Percentiles rank a stretch among this genome's conserved stretches.
These are phyloP conservation scores for Raffaelea albimanens DNA, from an alignment of 2,329 filamentous ascomycete genomes.

Conservation along the genomic window DNA sequence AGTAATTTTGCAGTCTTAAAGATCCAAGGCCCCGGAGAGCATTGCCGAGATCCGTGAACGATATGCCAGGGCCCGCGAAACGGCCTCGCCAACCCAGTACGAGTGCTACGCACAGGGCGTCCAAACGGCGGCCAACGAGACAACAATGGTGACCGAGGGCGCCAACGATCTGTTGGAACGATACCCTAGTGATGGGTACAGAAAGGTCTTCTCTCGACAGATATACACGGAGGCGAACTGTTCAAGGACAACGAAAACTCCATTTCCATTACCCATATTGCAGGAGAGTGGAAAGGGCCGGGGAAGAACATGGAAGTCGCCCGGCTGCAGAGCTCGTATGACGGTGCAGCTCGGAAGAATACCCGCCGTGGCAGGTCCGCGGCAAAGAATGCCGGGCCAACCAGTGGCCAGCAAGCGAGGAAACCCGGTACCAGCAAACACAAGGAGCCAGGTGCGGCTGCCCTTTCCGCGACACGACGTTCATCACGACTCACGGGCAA, in stretches of 20 bases:
- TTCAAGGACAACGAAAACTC: conserved; percentile 11
- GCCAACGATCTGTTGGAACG: conserved; percentile 13
- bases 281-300: conserved; percentile 16
- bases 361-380: too few relatives aligned
- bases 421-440: not conserved
- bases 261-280: conserved; percentile 17
- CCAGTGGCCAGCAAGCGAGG: not conserved
- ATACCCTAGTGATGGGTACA: conserved; percentile 5
- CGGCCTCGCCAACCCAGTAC: conserved; percentile 9
- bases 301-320: conserved; percentile 10
- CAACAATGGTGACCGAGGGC: conserved; percentile 11
- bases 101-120: conserved; percentile 8
- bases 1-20: conserved; percentile 3
- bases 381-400: too few relatives aligned
- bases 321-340: conserved; percentile 9
- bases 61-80: conserved; percentile 4
- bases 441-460: too few relatives aligned
- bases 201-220: conserved; percentile 5
- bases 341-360: conserved; percentile 20
- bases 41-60: conserved; percentile 9
- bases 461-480: too few relatives aligned
- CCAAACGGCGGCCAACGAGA: conserved; percentile 9
- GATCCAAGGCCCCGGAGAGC: conserved; percentile 12
- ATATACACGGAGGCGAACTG: conserved; percentile 12
- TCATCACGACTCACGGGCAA: too few relatives aligned